A percentile compares a stretch with the other conserved stretches of the same genome.
These are phyloP conservation scores for Lasiosphaeria hispida DNA, from an alignment of 495 filamentous ascomycete species.

Conservation along the genomic window DNA sequence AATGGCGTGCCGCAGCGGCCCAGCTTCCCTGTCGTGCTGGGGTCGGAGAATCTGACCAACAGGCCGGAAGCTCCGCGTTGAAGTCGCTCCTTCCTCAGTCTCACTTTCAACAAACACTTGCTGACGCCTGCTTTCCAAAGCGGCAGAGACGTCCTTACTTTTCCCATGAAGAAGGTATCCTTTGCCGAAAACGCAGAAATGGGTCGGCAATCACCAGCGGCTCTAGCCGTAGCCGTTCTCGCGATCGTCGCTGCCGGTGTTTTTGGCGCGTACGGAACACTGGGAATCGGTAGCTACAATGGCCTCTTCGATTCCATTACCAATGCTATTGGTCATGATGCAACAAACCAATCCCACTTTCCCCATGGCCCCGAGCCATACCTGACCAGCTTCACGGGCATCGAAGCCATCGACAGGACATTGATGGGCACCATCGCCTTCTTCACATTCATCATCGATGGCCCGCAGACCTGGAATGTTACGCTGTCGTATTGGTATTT, in stretches of 20 bases:
- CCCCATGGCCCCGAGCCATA: neutral
- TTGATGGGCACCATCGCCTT: slow-evolving; percentile 50
- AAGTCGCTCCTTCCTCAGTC: no score
- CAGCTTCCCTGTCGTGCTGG: no score
- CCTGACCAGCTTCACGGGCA: slow-evolving; percentile 46
- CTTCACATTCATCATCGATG: slow-evolving; percentile 55
- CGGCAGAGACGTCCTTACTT: no score
- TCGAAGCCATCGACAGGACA: slow-evolving; percentile 46
- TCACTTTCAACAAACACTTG: no score
- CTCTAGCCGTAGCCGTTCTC: neutral
- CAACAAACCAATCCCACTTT: neutral
- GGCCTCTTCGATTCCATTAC: neutral
- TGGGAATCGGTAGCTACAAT: neutral
- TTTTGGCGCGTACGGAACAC: neutral
- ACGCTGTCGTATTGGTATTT: slow-evolving; percentile 50
- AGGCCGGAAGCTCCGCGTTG: no score
- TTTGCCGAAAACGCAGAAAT: no score
- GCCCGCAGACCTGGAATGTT: slow-evolving; percentile 39
- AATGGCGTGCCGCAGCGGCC: no score
- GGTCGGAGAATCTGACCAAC: no score
- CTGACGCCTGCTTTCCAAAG: no score
- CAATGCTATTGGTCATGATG: neutral
- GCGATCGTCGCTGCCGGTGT: neutral
- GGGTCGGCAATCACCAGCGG: no score
- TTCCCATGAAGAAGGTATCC: no score